These are phyloP conservation scores for Claviceps sp. DNA, from an alignment of 2,329 filamentous ascomycete genomes.

Conservation along the genomic window DNA sequence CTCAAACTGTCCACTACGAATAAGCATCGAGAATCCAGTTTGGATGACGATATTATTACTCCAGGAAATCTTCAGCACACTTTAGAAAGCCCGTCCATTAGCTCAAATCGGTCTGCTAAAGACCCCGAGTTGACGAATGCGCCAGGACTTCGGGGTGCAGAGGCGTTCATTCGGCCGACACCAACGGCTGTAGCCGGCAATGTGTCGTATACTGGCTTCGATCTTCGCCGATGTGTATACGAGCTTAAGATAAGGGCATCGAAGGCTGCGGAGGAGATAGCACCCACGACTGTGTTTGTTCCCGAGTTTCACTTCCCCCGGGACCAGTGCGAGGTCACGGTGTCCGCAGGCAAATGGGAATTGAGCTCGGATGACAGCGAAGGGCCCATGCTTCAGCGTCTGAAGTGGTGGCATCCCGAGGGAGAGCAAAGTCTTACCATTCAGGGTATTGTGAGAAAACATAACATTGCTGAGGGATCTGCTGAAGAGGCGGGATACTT, in stretches of 20 bases:
- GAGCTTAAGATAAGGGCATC: conserved; percentile 54
- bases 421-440: conserved; percentile 72
- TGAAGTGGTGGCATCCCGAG: conserved; percentile 87
- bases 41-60: conserved; percentile 47
- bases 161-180: conserved; percentile 81
- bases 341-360: conserved; percentile 80
- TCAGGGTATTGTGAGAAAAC: conserved; percentile 55
- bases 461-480: conserved; percentile 40
- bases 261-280: conserved; percentile 42
- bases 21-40: conserved; percentile 23
- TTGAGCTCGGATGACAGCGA: conserved; percentile 62
- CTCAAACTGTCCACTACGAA: conserved; percentile 11
- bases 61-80: conserved; percentile 64
- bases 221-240: conserved; percentile 67
- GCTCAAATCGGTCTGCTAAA: conserved; percentile 38
- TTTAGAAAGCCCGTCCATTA: conserved; percentile 54
- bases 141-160: conserved; percentile 74
- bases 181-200: conserved; percentile 64
- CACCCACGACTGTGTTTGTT: conserved; percentile 71
- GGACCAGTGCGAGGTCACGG: conserved; percentile 55
- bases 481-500: conserved; percentile 69
- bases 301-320: conserved; percentile 88
- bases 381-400: conserved; percentile 54
- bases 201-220: conserved; percentile 62
- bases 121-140: conserved; percentile 46